phyloP scores from a whole-genome alignment of 495 filamentous ascomycete genomes.

The Durotheca rogersii region DNA sequence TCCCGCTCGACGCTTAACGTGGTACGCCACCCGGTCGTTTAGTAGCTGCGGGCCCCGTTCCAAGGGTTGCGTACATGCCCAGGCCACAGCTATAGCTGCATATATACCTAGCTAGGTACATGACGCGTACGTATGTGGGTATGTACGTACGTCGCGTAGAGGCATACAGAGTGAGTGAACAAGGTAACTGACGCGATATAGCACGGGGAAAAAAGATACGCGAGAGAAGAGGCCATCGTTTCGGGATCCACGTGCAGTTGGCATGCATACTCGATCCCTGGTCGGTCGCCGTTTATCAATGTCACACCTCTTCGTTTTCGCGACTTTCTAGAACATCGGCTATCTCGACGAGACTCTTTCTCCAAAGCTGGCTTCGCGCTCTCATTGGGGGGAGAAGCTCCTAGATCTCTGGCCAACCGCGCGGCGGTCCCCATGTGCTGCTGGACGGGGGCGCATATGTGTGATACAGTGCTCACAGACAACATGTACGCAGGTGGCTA shows the following conservation, averaged over 20 bases:
- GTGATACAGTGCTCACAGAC: too few relatives aligned
- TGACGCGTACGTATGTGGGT: not conserved
- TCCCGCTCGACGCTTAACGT: not conserved
- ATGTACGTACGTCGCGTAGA: not conserved
- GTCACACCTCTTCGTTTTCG: conserved; percentile 9
- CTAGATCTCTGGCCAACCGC: not conserved
- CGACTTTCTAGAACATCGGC: conserved; percentile 2
- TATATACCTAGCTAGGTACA: not conserved
- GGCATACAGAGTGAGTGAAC: too few relatives aligned
- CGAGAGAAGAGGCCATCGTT: conserved; percentile 6
- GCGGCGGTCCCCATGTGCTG: too few relatives aligned
- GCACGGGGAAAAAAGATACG: conserved; percentile 5
- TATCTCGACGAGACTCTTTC: not conserved
- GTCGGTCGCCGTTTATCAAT: conserved; percentile 29
- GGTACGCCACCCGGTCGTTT: conserved; percentile 12
- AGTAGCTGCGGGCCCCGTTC: conserved; percentile 21
- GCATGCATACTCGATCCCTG: conserved; percentile 18
- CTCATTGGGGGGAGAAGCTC: not conserved
- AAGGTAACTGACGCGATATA: conserved; percentile 1
- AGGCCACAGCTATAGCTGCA: conserved; percentile 5
- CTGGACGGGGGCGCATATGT: too few relatives aligned
- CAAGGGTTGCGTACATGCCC: conserved; percentile 26
- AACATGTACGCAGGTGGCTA: too few relatives aligned
- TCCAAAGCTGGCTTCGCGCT: not conserved
- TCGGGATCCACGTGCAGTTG: conserved; percentile 14